A percentile compares a stretch with the other conserved stretches of the same genome.
These are phyloP conservation scores for Chaetothyriales sp. DNA, from an alignment of 2,329 filamentous ascomycete genomes.

Conservation along the genomic window DNA sequence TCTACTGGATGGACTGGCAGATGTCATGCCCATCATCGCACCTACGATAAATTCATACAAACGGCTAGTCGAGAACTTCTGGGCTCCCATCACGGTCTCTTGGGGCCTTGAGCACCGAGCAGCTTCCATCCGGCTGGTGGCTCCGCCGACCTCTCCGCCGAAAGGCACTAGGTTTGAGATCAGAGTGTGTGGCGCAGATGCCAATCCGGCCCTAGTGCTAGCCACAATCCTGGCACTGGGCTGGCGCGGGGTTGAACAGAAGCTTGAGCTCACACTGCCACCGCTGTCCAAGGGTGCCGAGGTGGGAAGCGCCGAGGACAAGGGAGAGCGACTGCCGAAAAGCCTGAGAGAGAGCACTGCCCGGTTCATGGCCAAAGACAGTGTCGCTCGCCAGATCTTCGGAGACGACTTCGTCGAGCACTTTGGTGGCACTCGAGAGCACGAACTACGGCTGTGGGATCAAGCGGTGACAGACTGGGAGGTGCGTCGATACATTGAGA, in stretches of 20 bases:
- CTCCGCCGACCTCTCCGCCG: slow-evolving; percentile 68
- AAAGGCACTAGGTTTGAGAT: slow-evolving; percentile 86
- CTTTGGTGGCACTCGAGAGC: slow-evolving; percentile 78
- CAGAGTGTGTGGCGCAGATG: slow-evolving; percentile 82
- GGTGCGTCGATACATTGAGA: slow-evolving; percentile 28
- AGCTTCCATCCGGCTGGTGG: slow-evolving; percentile 76
- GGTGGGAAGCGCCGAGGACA: slow-evolving; percentile 55
- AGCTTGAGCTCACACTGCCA: slow-evolving; percentile 64
- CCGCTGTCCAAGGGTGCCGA: slow-evolving; percentile 76
- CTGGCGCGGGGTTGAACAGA: slow-evolving; percentile 84
- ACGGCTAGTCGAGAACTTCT: slow-evolving; percentile 94
- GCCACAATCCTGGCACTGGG: slow-evolving; percentile 75
- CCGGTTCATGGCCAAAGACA: slow-evolving; percentile 60
- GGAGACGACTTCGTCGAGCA: slow-evolving; percentile 94
- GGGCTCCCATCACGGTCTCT: slow-evolving; percentile 92
- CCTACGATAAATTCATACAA: slow-evolving; percentile 98
- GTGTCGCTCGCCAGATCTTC: slow-evolving; percentile 83
- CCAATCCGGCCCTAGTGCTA: slow-evolving; percentile 77
- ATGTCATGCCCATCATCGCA: slow-evolving; percentile 89
- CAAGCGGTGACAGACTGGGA: slow-evolving; percentile 96
- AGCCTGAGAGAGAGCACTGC: slow-evolving; percentile 70
- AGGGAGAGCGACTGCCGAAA: slow-evolving; percentile 67
- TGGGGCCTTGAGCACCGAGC: slow-evolving; percentile 95
- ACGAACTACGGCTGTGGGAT: slow-evolving; percentile 82
- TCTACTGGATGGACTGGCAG: slow-evolving; percentile 71